phyloP scores from a whole-genome alignment of 2,329 filamentous ascomycete genomes.

The Phyllosticta capitalensis region DNA sequence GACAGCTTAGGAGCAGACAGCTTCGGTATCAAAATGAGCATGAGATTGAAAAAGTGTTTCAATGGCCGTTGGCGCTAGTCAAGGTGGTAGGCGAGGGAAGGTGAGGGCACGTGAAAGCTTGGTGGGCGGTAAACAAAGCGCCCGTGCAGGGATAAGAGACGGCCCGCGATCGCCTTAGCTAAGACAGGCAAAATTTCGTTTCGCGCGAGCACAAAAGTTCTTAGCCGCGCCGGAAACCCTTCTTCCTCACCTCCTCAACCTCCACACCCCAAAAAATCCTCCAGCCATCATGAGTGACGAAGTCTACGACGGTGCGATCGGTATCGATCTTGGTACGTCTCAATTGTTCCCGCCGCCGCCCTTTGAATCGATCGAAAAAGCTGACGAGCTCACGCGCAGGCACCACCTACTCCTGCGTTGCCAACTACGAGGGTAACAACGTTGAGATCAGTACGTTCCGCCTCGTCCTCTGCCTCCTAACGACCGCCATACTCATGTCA shows the following conservation, averaged over 20 bases:
- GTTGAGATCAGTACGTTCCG: constrained; percentile 81
- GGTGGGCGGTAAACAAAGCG: neutral
- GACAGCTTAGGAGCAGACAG: neutral
- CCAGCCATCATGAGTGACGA: constrained; percentile 76
- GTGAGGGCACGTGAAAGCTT: neutral
- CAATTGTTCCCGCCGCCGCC: constrained; percentile 8
- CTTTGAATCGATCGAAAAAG: neutral
- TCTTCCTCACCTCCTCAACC: constrained; percentile 21
- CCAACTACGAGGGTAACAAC: constrained; percentile 98
- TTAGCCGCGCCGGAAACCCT: neutral
- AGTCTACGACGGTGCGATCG: constrained; percentile 99
- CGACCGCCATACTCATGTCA: constrained; percentile 10
- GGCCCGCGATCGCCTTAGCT: constrained; percentile 7
- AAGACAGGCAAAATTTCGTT: constrained; percentile 9
- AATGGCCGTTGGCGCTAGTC: no score
- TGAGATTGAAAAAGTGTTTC: neutral
- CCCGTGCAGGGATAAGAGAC: constrained; percentile 1
- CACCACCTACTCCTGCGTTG: constrained; percentile 99
- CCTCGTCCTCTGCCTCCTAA: neutral
- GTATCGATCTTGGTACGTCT: constrained; percentile 93
- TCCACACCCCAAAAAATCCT: constrained; percentile 17
- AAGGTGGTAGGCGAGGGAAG: no score
- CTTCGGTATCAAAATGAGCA: neutral
- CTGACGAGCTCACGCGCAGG: constrained; percentile 46
- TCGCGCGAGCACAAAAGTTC: constrained; percentile 10